Evolutionary conservation across 2,329 filamentous ascomycete genomes (phyloP).

Genomic region (Tolypocladium album): DNA sequence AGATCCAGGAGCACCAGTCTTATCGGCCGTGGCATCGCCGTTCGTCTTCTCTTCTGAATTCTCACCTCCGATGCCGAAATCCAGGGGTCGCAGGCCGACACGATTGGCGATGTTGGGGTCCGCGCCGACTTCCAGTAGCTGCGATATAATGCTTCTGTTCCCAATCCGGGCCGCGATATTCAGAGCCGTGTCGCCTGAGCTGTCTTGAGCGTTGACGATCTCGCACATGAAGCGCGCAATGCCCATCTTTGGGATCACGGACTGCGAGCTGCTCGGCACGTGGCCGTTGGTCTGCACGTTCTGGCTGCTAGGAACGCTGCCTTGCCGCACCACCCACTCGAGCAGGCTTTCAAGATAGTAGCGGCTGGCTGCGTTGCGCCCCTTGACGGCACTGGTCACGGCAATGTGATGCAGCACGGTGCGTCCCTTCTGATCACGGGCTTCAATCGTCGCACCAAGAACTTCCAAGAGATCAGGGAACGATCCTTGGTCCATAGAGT

Average conservation of each 20-base stretch:
- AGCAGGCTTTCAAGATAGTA: conserved; percentile 93
- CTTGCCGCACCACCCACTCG: conserved; percentile 87
- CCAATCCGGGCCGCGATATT: conserved; percentile 90
- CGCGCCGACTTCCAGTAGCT: conserved; percentile 87
- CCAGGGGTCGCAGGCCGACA: conserved; percentile 77
- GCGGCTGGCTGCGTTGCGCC: conserved; percentile 79
- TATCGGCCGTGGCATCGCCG: conserved; percentile 30
- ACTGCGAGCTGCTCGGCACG: conserved; percentile 27
- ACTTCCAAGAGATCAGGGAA: conserved; percentile 88
- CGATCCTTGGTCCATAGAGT: conserved; percentile 81
- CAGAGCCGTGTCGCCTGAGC: conserved; percentile 85
- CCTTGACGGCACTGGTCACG: conserved; percentile 89
- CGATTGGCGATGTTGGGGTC: conserved; percentile 88
- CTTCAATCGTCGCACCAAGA: conserved; percentile 79
- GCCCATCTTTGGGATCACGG: conserved; percentile 56
- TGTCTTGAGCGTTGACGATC: conserved; percentile 92
- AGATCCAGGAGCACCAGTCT: conserved; percentile 31
- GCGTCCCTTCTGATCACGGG: conserved; percentile 77
- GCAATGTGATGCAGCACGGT: conserved; percentile 96
- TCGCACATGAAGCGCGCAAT: conserved; percentile 92
- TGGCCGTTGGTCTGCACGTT: conserved; percentile 20
- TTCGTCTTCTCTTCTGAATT: conserved; percentile 32
- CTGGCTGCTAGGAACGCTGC: conserved; percentile 50
- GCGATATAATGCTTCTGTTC: conserved; percentile 91
- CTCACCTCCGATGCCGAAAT: conserved; percentile 83